phyloP scores from a whole-genome alignment of 1,139 yeast species.

The Debaryomyces udenii region DNA sequence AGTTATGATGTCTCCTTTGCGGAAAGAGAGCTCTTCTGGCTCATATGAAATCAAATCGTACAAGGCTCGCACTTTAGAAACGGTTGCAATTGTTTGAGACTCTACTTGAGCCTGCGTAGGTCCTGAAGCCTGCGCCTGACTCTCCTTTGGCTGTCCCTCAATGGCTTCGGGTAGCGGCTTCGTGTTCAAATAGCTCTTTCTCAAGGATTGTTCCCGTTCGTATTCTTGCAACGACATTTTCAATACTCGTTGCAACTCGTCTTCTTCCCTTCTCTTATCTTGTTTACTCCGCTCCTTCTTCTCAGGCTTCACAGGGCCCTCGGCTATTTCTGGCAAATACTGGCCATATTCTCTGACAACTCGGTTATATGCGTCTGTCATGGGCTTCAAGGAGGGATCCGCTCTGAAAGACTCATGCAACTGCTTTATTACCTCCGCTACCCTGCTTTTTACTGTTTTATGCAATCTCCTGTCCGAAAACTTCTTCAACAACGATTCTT shows the following conservation, averaged over 20 bases:
- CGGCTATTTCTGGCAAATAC: slow-evolving; percentile 31
- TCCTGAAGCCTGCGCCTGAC: slow-evolving; percentile 11
- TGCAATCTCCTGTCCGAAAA: slow-evolving; percentile 65
- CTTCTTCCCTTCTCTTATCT: slow-evolving; percentile 68
- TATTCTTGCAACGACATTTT: slow-evolving; percentile 75
- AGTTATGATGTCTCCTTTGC: slow-evolving; percentile 76
- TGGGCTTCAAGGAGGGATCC: slow-evolving; percentile 77
- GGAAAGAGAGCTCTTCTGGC: slow-evolving; percentile 70
- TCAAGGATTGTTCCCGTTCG: slow-evolving; percentile 41
- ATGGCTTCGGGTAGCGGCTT: slow-evolving; percentile 35
- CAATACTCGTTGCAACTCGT: slow-evolving; percentile 76
- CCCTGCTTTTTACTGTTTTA: slow-evolving; percentile 62
- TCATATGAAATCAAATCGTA: slow-evolving; percentile 78
- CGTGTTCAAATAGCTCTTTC: slow-evolving; percentile 30
- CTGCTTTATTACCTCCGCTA: slow-evolving; percentile 71
- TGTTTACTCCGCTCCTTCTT: slow-evolving; percentile 53
- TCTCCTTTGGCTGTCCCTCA: slow-evolving; percentile 7
- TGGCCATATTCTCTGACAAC: slow-evolving; percentile 48
- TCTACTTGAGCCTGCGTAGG: slow-evolving; percentile 13
- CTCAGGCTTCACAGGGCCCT: slow-evolving; percentile 61
- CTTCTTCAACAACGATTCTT: slow-evolving; percentile 52
- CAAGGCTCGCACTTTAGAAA: slow-evolving; percentile 77
- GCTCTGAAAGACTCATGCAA: slow-evolving; percentile 57
- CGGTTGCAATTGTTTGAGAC: slow-evolving; percentile 47
- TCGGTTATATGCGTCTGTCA: slow-evolving; percentile 61